Conservation (phyloP, 768 basidiomycete species). For the Boletus rufocinnamomeus region DNA sequence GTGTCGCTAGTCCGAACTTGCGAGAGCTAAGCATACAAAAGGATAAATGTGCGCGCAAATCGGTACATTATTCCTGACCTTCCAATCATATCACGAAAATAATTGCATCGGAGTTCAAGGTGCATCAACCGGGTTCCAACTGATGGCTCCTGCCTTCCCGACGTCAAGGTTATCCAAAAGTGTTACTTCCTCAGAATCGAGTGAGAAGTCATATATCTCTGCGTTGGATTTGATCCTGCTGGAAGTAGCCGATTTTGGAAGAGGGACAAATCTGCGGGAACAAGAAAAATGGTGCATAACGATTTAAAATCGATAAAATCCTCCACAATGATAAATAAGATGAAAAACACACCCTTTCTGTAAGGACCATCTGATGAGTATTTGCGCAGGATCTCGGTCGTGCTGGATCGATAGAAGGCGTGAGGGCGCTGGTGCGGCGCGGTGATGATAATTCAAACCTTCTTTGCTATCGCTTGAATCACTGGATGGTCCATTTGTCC, state of each 20-base stretch:
- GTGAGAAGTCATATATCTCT: conserved; percentile 73
- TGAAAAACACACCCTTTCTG: conserved; percentile 65
- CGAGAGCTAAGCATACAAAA: background rate
- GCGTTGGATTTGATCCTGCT: conserved; percentile 73
- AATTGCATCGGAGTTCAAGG: conserved; percentile 29
- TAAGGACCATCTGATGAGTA: conserved; percentile 88
- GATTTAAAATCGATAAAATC: background rate
- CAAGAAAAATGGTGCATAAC: background rate
- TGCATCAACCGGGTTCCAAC: conserved; percentile 81
- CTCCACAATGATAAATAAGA: background rate
- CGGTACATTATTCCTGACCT: background rate
- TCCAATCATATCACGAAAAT: background rate
- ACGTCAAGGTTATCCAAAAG: conserved; percentile 68
- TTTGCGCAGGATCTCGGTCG: conserved; percentile 67
- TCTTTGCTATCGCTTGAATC: conserved; percentile 55
- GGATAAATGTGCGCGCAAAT: background rate
- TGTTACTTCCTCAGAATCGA: conserved; percentile 64
- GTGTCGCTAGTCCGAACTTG: background rate
- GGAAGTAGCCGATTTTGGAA: conserved; percentile 79
- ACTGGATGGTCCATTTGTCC: conserved; percentile 54
- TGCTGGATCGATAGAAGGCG: conserved; percentile 40
- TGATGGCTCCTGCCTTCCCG: conserved; percentile 71
- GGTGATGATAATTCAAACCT: conserved; percentile 43
- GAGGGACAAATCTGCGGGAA: conserved; percentile 63
- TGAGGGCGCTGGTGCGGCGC: conserved; percentile 11